A percentile compares a stretch with the other conserved stretches of the same genome.
Conservation (phyloP, 306 rosid genomes). For the Calophaca sinica region DNA sequence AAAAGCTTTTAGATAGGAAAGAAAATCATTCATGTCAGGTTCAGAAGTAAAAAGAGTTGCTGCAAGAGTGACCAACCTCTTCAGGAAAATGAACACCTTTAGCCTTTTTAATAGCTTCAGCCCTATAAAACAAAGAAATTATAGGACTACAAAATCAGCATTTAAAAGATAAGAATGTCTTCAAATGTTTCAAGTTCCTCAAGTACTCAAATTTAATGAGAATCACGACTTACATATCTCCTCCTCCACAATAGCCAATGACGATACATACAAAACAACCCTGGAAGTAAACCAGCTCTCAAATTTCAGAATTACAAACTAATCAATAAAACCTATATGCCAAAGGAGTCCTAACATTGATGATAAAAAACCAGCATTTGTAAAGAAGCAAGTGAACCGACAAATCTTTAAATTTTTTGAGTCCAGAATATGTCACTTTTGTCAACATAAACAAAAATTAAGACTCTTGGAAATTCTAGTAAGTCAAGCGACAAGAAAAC, state of each 20-base stretch:
- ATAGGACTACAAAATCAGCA: slow-evolving; percentile 26
- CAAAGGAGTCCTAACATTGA: not conserved
- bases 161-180: slow-evolving; percentile 10
- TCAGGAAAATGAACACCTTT: slow-evolving; percentile 75
- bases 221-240: slow-evolving; percentile 82
- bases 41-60: slow-evolving; percentile 16
- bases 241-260: slow-evolving; percentile 95
- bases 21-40: slow-evolving; percentile 13
- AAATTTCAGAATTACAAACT: slow-evolving; percentile 41
- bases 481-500: slow-evolving; percentile 27
- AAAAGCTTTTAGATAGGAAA: slow-evolving; percentile 18
- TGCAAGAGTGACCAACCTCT: slow-evolving; percentile 63
- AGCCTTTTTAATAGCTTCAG: slow-evolving; percentile 84
- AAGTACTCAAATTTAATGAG: slow-evolving; percentile 25
- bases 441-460: not conserved
- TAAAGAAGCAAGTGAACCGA: not conserved
- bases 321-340: slow-evolving; percentile 27
- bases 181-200: slow-evolving; percentile 16
- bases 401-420: slow-evolving; percentile 8
- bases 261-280: slow-evolving; percentile 97
- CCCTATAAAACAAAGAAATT: slow-evolving; percentile 62
- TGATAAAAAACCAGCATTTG: slow-evolving; percentile 13
- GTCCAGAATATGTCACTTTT: not conserved
- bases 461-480: not conserved
- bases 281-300: slow-evolving; percentile 54